These are phyloP conservation scores for Plasmodium gaboni DNA, from an alignment of 169 alveolate species.

Conservation along the genomic window DNA sequence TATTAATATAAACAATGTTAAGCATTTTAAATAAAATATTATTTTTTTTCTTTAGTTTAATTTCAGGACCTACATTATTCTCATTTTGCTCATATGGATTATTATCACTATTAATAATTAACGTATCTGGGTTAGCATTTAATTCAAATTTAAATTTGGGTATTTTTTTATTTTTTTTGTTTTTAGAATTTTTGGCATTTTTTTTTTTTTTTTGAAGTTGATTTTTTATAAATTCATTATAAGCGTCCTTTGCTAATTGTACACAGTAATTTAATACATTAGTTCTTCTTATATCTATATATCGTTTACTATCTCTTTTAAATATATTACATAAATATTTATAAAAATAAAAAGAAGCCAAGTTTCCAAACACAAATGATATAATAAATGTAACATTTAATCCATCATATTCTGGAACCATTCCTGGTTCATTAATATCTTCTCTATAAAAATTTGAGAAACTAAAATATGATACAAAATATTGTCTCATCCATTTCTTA, in stretches of 20 bases:
- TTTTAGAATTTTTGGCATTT: too few relatives aligned
- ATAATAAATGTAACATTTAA: not conserved
- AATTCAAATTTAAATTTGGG: slow-evolving; percentile 33
- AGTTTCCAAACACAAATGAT: slow-evolving; percentile 33
- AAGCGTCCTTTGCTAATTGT: slow-evolving; percentile 45
- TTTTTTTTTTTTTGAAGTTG: slow-evolving; percentile 9
- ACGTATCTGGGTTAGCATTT: not conserved
- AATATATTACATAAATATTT: slow-evolving; percentile 15
- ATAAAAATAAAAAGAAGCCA: slow-evolving; percentile 23
- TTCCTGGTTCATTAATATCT: not conserved
- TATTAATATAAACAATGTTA: slow-evolving; percentile 14
- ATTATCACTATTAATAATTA: not conserved
- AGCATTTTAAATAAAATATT: slow-evolving; percentile 12
- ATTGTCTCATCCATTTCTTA: slow-evolving; percentile 14
- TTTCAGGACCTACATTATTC: not conserved
- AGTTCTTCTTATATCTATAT: slow-evolving; percentile 8
- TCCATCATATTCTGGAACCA: not conserved
- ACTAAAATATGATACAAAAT: slow-evolving; percentile 13
- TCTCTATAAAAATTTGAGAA: not conserved
- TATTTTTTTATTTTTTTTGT: slow-evolving; percentile 7
- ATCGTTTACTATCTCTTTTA: slow-evolving; percentile 10
- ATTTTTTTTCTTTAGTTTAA: slow-evolving; percentile 9
- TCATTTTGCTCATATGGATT: not conserved
- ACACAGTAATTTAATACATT: slow-evolving; percentile 35
- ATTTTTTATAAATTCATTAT: slow-evolving; percentile 28